These are phyloP conservation scores for Phytophthora niederhauseri DNA, from an alignment of 352 stramenopile species.

Conservation along the genomic window DNA sequence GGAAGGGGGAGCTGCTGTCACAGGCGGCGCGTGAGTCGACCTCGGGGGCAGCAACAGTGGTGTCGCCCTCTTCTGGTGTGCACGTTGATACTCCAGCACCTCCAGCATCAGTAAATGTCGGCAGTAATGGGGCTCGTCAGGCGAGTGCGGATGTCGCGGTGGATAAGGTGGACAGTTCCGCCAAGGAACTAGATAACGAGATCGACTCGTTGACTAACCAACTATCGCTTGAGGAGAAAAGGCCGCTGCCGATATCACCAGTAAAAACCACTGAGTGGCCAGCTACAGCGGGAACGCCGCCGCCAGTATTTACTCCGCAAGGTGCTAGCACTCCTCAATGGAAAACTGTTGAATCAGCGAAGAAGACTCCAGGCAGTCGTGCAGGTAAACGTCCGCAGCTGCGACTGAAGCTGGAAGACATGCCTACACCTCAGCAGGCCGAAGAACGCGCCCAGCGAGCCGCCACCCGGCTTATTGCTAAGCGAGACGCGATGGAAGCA, in stretches of 20 bases:
- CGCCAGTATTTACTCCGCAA: slow-evolving; percentile 20
- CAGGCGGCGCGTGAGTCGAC: slow-evolving; percentile 7
- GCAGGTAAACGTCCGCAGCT: slow-evolving; percentile 64
- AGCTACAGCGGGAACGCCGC: slow-evolving; percentile 16
- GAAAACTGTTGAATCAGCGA: slow-evolving; percentile 35
- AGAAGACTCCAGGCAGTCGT: slow-evolving; percentile 19
- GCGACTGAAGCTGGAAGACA: slow-evolving; percentile 84
- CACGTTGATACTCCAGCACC: background rate
- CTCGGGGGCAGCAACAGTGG: background rate
- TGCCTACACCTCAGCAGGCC: slow-evolving; percentile 86
- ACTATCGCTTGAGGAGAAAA: slow-evolving; percentile 62
- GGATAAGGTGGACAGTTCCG: slow-evolving; percentile 8
- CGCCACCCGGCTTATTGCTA: slow-evolving; percentile 73
- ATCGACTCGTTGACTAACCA: slow-evolving; percentile 46
- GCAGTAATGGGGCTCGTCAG: slow-evolving; percentile 15
- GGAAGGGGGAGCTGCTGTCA: slow-evolving; percentile 14
- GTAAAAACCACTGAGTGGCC: slow-evolving; percentile 11
- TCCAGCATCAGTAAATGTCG: slow-evolving; percentile 2
- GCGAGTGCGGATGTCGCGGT: background rate
- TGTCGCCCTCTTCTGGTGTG: slow-evolving; percentile 1
- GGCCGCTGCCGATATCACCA: slow-evolving; percentile 12
- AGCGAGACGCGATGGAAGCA: slow-evolving; percentile 74
- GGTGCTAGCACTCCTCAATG: slow-evolving; percentile 20
- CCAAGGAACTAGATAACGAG: slow-evolving; percentile 47
- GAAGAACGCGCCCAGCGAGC: slow-evolving; percentile 80